Percentiles rank a stretch among this genome's conserved stretches.
These are phyloP conservation scores for Ustilago esculenta DNA, from an alignment of 1,284 basidiomycete species.

Conservation along the genomic window DNA sequence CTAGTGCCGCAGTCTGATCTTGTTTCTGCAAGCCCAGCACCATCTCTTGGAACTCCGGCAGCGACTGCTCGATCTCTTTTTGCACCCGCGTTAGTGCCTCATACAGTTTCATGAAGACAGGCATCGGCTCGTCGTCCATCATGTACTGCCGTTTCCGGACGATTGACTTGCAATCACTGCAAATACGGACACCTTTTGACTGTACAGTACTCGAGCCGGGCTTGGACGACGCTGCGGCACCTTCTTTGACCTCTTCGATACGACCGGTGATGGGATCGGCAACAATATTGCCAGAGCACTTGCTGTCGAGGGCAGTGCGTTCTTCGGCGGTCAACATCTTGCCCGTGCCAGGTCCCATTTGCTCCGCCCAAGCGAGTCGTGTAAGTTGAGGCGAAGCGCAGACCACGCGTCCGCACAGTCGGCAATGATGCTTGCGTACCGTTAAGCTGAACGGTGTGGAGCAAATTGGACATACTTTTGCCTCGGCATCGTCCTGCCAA, in stretches of 20 bases:
- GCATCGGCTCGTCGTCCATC: conserved; percentile 75
- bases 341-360: conserved; percentile 29
- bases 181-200: conserved; percentile 72
- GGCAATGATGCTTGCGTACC: conserved; percentile 95
- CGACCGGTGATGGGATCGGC: conserved; percentile 42
- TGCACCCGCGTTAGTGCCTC: conserved; percentile 80
- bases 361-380: conserved; percentile 31
- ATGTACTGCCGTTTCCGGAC: conserved; percentile 82
- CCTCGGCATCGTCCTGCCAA: conserved; percentile 86
- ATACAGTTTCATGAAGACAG: conserved; percentile 69
- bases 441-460: conserved; percentile 86
- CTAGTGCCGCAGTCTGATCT: conserved; percentile 54
- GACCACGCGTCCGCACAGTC: conserved; percentile 89
- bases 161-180: conserved; percentile 79
- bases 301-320: conserved; percentile 20
- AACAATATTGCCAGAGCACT: conserved; percentile 54
- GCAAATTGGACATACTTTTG: conserved; percentile 85
- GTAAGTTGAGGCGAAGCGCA: conserved; percentile 83
- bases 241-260: conserved; percentile 47
- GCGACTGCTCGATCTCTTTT: conserved; percentile 76
- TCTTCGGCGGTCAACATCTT: conserved; percentile 20
- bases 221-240: conserved; percentile 15
- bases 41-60: conserved; percentile 79
- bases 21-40: conserved; percentile 71
- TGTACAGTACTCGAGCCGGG: conserved; percentile 3